Evolutionary conservation across 2,329 filamentous ascomycete genomes (phyloP).

Genomic region (Hirsutella thompsonii): DNA sequence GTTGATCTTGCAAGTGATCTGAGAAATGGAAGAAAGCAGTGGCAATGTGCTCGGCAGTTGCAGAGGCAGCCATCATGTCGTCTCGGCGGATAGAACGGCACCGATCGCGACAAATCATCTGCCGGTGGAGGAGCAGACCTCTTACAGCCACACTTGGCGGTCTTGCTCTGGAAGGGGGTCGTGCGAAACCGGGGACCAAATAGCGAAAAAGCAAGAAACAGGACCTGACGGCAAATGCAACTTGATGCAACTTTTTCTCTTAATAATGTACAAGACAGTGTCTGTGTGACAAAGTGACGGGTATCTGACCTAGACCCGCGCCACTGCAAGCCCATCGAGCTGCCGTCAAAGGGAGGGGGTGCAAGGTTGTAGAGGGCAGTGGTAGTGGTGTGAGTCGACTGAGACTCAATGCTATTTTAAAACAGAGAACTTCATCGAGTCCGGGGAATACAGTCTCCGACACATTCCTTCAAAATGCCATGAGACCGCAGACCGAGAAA

Average conservation of each 20-base stretch:
- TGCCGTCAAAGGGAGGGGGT: neutral
- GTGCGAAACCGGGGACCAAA: conserved; percentile 15
- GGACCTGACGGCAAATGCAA: conserved; percentile 25
- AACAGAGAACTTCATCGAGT: conserved; percentile 7
- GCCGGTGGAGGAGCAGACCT: conserved; percentile 15
- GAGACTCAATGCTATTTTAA: conserved; percentile 13
- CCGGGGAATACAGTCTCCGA: conserved; percentile 2
- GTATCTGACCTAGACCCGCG: conserved; percentile 1
- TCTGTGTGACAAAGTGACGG: conserved; percentile 1
- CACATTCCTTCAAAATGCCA: neutral
- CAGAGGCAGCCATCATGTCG: neutral
- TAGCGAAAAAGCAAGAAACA: conserved; percentile 14
- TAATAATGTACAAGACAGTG: conserved; percentile 41
- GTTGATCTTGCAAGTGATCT: neutral
- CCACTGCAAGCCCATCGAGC: conserved; percentile 2
- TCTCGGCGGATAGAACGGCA: neutral
- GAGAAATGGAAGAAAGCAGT: neutral
- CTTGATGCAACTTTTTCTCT: conserved; percentile 25
- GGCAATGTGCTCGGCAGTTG: neutral
- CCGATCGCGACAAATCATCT: conserved; percentile 6
- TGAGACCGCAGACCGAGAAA: conserved; percentile 8
- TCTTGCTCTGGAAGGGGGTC: conserved; percentile 22
- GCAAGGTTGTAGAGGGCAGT: neutral
- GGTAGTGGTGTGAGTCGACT: conserved; percentile 12
- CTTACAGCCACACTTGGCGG: conserved; percentile 16